Percentiles rank a stretch among this genome's conserved stretches.
phyloP scores from a whole-genome alignment of 352 stramenopile species.

The Elongisporangium undulatum region DNA sequence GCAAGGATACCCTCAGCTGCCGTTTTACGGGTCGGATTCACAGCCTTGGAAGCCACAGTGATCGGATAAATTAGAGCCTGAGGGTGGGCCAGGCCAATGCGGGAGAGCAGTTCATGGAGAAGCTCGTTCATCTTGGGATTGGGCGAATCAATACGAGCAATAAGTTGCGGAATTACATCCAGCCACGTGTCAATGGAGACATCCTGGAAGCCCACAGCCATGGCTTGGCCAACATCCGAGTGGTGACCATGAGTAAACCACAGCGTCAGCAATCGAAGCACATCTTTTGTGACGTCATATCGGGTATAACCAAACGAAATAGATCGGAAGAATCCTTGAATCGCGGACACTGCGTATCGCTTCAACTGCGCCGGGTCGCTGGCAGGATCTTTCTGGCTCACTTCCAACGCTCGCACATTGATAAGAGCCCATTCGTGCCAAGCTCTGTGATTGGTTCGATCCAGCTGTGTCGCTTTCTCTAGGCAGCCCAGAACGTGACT shows the following conservation, averaged over 20 bases:
- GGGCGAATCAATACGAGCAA: conserved; percentile 88
- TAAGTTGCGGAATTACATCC: conserved; percentile 97
- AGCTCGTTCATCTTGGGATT: conserved; percentile 77
- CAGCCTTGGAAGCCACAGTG: conserved; percentile 95
- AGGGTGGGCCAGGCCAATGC: conserved; percentile 93
- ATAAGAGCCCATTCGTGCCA: conserved; percentile 99
- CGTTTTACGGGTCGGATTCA: conserved; percentile 85
- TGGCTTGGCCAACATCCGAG: conserved; percentile 81
- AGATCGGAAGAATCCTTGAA: conserved; percentile 97
- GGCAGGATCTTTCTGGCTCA: conserved; percentile 29
- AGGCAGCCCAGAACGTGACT: conserved; percentile 79
- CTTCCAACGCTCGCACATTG: conserved; percentile 91
- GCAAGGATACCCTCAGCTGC: conserved; percentile 96
- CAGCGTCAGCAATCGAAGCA: conserved; percentile 97
- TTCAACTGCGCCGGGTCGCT: conserved; percentile 18
- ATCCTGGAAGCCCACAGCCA: conserved; percentile 87
- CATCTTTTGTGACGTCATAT: conserved; percentile 95
- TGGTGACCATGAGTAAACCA: conserved; percentile 97
- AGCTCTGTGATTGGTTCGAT: conserved; percentile 93
- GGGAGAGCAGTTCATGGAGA: conserved; percentile 86
- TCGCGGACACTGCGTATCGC: conserved; percentile 89
- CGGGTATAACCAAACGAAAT: conserved; percentile 95
- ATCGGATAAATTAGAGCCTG: conserved; percentile 99
- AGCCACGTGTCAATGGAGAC: conserved; percentile 98
- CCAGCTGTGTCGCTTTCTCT: conserved; percentile 72